Percentiles rank a stretch among this genome's conserved stretches.
These are phyloP conservation scores for Trifolium repens DNA, from an alignment of 306 rosid species.

Conservation along the genomic window DNA sequence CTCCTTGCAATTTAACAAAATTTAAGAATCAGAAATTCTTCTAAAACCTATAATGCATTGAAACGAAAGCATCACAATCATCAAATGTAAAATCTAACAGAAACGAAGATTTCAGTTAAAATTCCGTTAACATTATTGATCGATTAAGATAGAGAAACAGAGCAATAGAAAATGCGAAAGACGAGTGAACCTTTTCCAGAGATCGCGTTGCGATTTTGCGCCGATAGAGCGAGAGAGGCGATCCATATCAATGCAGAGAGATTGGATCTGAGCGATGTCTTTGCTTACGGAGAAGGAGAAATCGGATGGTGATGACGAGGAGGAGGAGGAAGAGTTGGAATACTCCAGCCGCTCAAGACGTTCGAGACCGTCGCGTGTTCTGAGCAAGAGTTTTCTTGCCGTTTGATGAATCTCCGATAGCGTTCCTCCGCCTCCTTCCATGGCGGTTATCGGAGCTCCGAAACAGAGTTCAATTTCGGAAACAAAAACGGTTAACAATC, in stretches of 20 bases:
- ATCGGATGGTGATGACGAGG: constrained; percentile 43
- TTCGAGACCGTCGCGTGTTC: constrained; percentile 65
- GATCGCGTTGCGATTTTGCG: constrained; percentile 84
- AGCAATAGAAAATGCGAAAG: not conserved
- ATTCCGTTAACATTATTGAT: constrained; percentile 8
- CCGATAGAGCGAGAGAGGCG: constrained; percentile 74
- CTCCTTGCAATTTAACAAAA: not conserved
- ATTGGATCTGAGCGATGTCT: constrained; percentile 78
- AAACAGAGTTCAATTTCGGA: not conserved
- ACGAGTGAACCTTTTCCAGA: constrained; percentile 69
- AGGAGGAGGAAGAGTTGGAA: constrained; percentile 40
- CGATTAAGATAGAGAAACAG: not conserved
- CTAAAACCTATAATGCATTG: not conserved
- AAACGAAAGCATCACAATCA: not conserved
- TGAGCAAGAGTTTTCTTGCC: constrained; percentile 67
- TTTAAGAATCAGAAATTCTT: not conserved
- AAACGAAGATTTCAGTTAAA: not conserved
- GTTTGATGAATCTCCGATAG: constrained; percentile 77
- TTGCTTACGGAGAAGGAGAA: constrained; percentile 62
- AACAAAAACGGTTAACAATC: not conserved
- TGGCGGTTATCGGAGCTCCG: constrained; percentile 30
- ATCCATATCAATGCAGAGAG: constrained; percentile 82
- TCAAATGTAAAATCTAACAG: not conserved
- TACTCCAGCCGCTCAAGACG: constrained; percentile 74
- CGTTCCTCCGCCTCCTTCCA: constrained; percentile 63